Evolutionary conservation across 495 filamentous ascomycete species (phyloP), one percentile per base, ranked within the genome.

Genomic region (Penicillium pancosmium): DNA sequence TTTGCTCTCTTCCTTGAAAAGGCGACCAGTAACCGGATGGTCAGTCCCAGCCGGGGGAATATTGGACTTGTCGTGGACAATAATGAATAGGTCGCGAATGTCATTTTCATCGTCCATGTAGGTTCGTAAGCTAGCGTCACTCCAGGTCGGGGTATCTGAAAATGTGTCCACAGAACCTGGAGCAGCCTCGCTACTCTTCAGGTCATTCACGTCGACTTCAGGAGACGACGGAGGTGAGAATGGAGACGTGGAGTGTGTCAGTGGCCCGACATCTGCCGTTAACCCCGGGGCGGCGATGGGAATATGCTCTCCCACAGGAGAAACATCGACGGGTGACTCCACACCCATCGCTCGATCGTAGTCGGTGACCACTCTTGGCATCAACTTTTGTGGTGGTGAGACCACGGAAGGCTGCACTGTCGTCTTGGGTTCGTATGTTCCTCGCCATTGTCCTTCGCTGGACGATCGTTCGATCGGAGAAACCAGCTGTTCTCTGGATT

Each of bases 91-190:
- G 68, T 98, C 94, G 44, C 90, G 85, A 62, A 98, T 90, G 59
- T 97, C 92, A n/a, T 83, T 88, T 44, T 89, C 89, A 65, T 94
- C 92, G 60, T 98, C 93, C 63, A 98, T 86, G 75, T 96, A 98
- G 18, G 90, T 87, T 48, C 91, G 84, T 36, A 98, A 81, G 62
- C 83, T 88, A 58, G 87, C 80, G 70, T 97, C 94, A 63, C 88
- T 92, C 94, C 94, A 98, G 0, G 88, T 77, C 23, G 78, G 76
- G 43, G 73, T 69, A 21, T 72, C 73, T 51, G 72, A 65, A 61
- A 72, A 68, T 1, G 71, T 73, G 1, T 75, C 73, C 41, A 78
- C 67, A n/a, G 80, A 78, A n/a, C 71, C 74, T 23, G 71, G 67
- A 12, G 72, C 63, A 48, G 67, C 64, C 27, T 75, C 73, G 47